Percentiles rank a stretch among this genome's conserved stretches.
Evolutionary conservation across 768 basidiomycete species (phyloP).

Genomic region (Naganishia friedmannii): DNA sequence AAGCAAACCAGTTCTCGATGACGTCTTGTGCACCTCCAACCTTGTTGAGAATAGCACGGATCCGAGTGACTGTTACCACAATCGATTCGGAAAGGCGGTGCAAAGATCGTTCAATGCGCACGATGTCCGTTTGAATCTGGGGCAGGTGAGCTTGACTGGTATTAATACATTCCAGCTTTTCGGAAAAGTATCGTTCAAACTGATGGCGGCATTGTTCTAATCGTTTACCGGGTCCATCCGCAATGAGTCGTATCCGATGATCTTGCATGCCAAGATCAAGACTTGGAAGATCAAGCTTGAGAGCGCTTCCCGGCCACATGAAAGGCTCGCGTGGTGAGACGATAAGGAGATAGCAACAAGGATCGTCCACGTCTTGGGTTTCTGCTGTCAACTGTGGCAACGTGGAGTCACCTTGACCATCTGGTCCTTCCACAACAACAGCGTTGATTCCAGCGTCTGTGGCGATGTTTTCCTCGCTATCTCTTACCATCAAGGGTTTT

Average conservation of each 20-base stretch:
- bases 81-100: slow-evolving; percentile 88
- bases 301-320: slow-evolving; percentile 85
- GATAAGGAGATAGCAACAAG: slow-evolving; percentile 69
- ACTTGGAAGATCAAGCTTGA: slow-evolving; percentile 67
- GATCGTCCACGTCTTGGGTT: slow-evolving; percentile 35
- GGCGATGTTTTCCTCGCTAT: slow-evolving; percentile 52
- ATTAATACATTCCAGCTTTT: slow-evolving; percentile 55
- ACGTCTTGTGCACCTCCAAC: slow-evolving; percentile 67
- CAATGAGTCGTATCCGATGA: slow-evolving; percentile 82
- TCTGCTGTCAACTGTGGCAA: background rate
- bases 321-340: slow-evolving; percentile 81
- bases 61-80: slow-evolving; percentile 83
- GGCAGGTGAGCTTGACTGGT: slow-evolving; percentile 91
- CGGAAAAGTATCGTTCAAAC: slow-evolving; percentile 64
- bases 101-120: slow-evolving; percentile 84
- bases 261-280: slow-evolving; percentile 81
- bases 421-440: slow-evolving; percentile 4
- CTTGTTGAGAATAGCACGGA: slow-evolving; percentile 57
- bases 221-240: slow-evolving; percentile 78
- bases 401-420: slow-evolving; percentile 10
- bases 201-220: slow-evolving; percentile 72
- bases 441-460: background rate
- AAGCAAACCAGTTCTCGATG: slow-evolving; percentile 77
- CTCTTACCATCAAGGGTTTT: slow-evolving; percentile 48
- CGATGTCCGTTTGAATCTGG: slow-evolving; percentile 78